Percentiles rank a stretch among this genome's conserved stretches.
These are phyloP conservation scores for Albifimbria verrucaria DNA, from an alignment of 2,329 filamentous ascomycete genomes.

Conservation along the genomic window DNA sequence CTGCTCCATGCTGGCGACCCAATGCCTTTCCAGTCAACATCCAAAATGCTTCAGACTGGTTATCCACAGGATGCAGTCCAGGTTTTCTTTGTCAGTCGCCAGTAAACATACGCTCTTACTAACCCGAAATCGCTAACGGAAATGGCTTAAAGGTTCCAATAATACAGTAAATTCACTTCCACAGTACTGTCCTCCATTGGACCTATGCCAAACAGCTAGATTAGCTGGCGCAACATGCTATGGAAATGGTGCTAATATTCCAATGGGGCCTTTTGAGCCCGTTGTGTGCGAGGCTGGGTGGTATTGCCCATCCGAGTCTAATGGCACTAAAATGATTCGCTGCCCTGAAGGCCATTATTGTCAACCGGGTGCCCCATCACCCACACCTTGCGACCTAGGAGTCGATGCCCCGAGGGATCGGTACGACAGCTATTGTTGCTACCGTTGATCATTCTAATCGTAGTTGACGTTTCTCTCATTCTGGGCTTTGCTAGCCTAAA, in stretches of 20 bases:
- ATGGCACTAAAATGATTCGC: constrained; percentile 32
- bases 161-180: constrained; percentile 45
- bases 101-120: background rate
- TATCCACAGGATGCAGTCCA: constrained; percentile 30
- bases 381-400: constrained; percentile 43
- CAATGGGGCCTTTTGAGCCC: constrained; percentile 48
- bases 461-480: constrained; percentile 39
- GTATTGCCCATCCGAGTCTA: constrained; percentile 40
- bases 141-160: constrained; percentile 29
- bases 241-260: constrained; percentile 30
- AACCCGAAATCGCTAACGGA: constrained; percentile 10
- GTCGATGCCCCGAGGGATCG: constrained; percentile 42
- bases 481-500: constrained; percentile 21
- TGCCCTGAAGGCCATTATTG: constrained; percentile 51
- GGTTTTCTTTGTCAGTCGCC: constrained; percentile 39
- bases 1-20: constrained; percentile 35
- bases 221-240: constrained; percentile 30
- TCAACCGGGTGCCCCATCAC: constrained; percentile 43
- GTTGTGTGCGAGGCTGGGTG: constrained; percentile 44
- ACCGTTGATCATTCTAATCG: constrained; percentile 38
- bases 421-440: constrained; percentile 38
- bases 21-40: constrained; percentile 38
- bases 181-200: constrained; percentile 39
- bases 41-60: constrained; percentile 33
- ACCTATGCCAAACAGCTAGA: constrained; percentile 32